phyloP scores from a whole-genome alignment of 305 asterid genomes.

The Solanum hybrid region DNA sequence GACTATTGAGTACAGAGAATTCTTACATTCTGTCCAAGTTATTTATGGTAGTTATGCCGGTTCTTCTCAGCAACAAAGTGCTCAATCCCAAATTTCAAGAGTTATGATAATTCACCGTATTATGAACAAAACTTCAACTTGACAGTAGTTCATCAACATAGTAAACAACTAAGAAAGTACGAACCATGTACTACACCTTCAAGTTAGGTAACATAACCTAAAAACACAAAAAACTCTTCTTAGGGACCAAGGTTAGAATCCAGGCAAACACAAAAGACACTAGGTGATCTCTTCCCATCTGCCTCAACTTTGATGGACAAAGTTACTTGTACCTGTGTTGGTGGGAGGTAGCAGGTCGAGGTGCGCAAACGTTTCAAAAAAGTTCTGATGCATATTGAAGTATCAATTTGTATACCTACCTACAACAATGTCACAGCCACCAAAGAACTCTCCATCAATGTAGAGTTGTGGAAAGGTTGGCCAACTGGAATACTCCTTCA shows the following conservation, averaged over 20 bases:
- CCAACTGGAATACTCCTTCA: constrained; percentile 91
- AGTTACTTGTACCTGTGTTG: not conserved
- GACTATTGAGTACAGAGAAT: not conserved
- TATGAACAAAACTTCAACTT: not conserved
- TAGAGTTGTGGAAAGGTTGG: constrained; percentile 92
- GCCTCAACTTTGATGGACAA: not conserved
- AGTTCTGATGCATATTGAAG: not conserved
- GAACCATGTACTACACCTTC: not conserved
- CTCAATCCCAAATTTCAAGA: not conserved
- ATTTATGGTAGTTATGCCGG: not conserved
- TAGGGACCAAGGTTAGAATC: not conserved
- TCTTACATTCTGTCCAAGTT: not conserved
- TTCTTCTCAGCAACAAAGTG: not conserved
- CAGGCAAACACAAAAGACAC: not conserved
- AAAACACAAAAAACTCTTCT: not conserved
- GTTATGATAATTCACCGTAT: not conserved
- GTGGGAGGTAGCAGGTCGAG: not conserved
- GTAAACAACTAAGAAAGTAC: not conserved
- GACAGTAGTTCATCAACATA: not conserved
- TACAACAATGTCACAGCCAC: constrained; percentile 85
- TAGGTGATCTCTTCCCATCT: not conserved
- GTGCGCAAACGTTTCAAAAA: not conserved
- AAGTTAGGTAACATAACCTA: not conserved
- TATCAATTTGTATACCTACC: constrained; percentile 30
- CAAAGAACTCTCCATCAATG: constrained; percentile 89